These are phyloP conservation scores for Phytophthora capsici DNA, from an alignment of 352 stramenopile genomes.

Conservation along the genomic window DNA sequence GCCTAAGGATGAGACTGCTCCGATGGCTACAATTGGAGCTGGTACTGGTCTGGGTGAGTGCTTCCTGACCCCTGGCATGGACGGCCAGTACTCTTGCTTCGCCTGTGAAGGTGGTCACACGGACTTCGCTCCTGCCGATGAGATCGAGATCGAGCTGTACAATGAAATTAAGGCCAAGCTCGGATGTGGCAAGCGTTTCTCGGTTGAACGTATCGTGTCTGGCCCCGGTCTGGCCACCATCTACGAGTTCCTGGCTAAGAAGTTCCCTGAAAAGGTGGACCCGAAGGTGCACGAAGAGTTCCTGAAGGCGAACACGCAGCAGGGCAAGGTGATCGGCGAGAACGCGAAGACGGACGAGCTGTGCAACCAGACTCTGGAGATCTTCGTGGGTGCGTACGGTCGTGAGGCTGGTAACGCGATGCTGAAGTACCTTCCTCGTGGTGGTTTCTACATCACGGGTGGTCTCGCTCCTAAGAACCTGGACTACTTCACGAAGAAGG, in stretches of 20 bases:
- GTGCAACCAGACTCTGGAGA: conserved; percentile 90
- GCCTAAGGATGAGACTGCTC: conserved; percentile 67
- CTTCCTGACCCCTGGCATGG: conserved; percentile 90
- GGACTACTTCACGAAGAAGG: conserved; percentile 87
- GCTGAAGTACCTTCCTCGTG: conserved; percentile 95
- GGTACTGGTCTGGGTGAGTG: conserved; percentile 97
- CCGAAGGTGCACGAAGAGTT: conserved; percentile 75
- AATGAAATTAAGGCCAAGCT: conserved; percentile 82
- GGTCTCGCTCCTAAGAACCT: conserved; percentile 97
- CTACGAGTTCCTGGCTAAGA: conserved; percentile 94
- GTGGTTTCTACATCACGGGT: conserved; percentile 96
- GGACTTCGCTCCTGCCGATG: conserved; percentile 92
- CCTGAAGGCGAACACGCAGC: conserved; percentile 54
- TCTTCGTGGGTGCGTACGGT: conserved; percentile 96
- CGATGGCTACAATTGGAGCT: conserved; percentile 95
- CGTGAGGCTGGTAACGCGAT: conserved; percentile 93
- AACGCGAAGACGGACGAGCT: conserved; percentile 85
- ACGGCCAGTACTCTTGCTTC: conserved; percentile 91
- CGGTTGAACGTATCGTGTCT: conserved; percentile 95
- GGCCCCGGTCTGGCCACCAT: conserved; percentile 95
- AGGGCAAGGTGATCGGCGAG: conserved; percentile 83
- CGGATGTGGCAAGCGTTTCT: conserved; percentile 84
- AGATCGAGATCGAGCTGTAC: conserved; percentile 88
- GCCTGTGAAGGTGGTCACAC: conserved; percentile 95
- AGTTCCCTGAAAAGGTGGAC: conserved; percentile 90